Evolutionary conservation across 345 rosid genomes (phyloP), one percentile per base, ranked within the genome.

Genomic region (Sapria himalayana): DNA sequence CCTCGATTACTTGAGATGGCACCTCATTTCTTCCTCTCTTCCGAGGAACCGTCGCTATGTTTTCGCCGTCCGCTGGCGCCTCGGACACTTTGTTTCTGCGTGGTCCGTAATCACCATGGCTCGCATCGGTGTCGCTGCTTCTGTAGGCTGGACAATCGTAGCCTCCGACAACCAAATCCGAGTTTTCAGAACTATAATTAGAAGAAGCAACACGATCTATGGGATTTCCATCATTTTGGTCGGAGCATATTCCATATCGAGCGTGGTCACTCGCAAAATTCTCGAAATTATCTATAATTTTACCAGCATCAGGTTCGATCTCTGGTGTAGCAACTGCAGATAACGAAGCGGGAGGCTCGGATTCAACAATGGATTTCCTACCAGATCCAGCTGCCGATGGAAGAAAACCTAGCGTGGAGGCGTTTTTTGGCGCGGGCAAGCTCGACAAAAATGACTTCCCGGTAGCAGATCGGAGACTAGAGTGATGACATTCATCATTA

Each of bases 1-100:
- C 92, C 73, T 91, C 95, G 32, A 84, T 59, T 12, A 91, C 67
- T 55, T 91, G 76, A 4, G 57, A 52, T 1, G 86, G 81, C 13
- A 76, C 46, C 15, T 71, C 73, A 11, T 70, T 69, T 72, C 70
- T 76, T 42, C 92, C 74, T 65, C 85, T 73, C 73, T 81, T 81
- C 52, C 85, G 67, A 29, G 49, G 59, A 43, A 49, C 23, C 42
- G 60, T 60, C 16, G 60, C 51, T 33, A 38, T 66, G 48, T 61
- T 45, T 9, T 56, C 78, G 59, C 32, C 41, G 13, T 49, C 43
- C 37, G 54, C 52, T 5, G 34, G 29, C 0, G 47, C 56, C 43
- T 72, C 65, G 0, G 66, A 64, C 50, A 55, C 37, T 3, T 48
- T 14, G 51, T 53, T 19, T 54, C 25, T n/a, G n/a, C n/a, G n/a